Percentiles rank a stretch among this genome's conserved stretches.
Evolutionary conservation across 306 rosid species (phyloP).

Genomic region (Mucuna pruriens): DNA sequence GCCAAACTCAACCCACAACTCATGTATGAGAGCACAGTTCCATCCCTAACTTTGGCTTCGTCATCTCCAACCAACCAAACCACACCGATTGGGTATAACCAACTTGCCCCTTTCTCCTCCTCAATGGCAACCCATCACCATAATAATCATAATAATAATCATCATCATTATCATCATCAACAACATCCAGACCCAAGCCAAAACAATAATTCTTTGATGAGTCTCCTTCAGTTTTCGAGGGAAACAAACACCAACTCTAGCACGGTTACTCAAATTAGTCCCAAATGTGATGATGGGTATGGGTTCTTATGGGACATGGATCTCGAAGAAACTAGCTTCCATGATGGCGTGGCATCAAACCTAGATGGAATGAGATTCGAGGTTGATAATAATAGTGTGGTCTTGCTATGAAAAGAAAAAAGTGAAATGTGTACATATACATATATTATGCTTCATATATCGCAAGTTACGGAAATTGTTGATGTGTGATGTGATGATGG

Average conservation of each 20-base stretch:
- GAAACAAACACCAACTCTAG: conserved; percentile 46
- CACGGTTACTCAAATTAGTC: conserved; percentile 41
- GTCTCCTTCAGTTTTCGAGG: conserved; percentile 61
- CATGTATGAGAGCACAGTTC: conserved; percentile 42
- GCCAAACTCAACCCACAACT: conserved; percentile 53
- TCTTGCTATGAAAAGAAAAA: conserved; percentile 56
- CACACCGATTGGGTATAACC: conserved; percentile 55
- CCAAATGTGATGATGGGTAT: conserved; percentile 63
- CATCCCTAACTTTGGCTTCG: conserved; percentile 47
- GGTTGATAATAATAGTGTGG: conserved; percentile 62
- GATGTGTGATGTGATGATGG: conserved; percentile 46
- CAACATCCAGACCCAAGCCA: conserved; percentile 32
- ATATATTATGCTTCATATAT: conserved; percentile 23
- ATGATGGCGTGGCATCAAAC: conserved; percentile 51
- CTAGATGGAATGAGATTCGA: conserved; percentile 78
- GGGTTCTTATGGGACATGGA: conserved; percentile 87
- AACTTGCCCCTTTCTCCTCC: conserved; percentile 57
- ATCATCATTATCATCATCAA: conserved; percentile 39
- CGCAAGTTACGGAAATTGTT: conserved; percentile 33
- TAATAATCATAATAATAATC: too few relatives aligned
- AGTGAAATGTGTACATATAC: not conserved
- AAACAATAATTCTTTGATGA: conserved; percentile 50
- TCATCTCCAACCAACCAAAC: conserved; percentile 52
- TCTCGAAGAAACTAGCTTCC: conserved; percentile 62
- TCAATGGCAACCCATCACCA: conserved; percentile 49